Conservation (phyloP, 345 rosid genomes). For the Crucihimalaya himalaica region DNA sequence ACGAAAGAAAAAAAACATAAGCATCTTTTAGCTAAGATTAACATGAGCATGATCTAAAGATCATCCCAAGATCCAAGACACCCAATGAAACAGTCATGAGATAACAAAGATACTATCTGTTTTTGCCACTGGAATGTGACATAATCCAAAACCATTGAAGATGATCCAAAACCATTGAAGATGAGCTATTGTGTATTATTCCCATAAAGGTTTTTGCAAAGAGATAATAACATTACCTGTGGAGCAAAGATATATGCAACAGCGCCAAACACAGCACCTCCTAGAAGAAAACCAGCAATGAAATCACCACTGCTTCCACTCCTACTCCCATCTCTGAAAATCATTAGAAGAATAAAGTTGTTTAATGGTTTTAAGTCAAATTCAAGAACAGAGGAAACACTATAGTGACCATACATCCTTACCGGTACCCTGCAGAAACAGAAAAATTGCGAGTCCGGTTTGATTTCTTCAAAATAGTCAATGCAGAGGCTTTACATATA, state of each 20-base stretch:
- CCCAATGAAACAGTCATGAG: neutral
- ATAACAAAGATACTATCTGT: neutral
- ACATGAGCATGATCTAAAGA: constrained; percentile 1
- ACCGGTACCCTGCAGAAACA: constrained; percentile 68
- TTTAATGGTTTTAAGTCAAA: neutral
- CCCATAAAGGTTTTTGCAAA: neutral
- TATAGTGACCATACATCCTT: neutral
- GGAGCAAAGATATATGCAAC: constrained; percentile 83
- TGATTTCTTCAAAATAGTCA: constrained; percentile 49
- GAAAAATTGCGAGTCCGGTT: constrained; percentile 42
- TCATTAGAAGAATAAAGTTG: neutral
- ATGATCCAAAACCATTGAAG: neutral
- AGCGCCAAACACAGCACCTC: constrained; percentile 87
- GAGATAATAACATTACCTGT: constrained; percentile 51
- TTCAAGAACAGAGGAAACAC: neutral
- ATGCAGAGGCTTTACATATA: constrained; percentile 42
- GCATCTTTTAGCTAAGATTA: neutral
- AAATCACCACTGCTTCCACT: constrained; percentile 83
- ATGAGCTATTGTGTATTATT: neutral
- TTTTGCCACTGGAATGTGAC: neutral
- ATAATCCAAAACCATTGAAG: neutral
- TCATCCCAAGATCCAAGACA: neutral
- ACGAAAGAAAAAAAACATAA: neutral
- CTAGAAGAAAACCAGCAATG: constrained; percentile 82
- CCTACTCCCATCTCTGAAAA: constrained; percentile 54